Evolutionary conservation across 495 filamentous ascomycete genomes (phyloP), one percentile per base, ranked within the genome.

Genomic region (Xylaria cubensis): DNA sequence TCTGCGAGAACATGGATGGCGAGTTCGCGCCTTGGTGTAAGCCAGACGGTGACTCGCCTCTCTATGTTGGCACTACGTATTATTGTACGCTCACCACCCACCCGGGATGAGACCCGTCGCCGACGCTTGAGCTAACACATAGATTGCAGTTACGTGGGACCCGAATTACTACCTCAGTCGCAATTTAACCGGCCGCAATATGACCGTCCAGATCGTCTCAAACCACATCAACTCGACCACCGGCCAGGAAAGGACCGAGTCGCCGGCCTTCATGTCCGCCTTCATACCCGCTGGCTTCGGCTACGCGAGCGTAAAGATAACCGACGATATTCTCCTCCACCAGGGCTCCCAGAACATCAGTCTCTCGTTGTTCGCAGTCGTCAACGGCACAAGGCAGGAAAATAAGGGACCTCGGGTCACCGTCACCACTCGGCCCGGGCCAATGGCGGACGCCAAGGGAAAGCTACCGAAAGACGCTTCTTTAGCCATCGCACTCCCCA

Each of bases 61-160:
- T 84, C 24, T 75, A 80, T 50, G 73, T 79, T 3, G 84, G 77
- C 19, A 70, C 65, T 7, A 80, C 74, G 1, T 81, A 85, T 65
- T 84, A 83, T 67, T 76, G 84, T 86, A 74, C 7, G 81, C n/a
- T 6, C 0, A 1, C n/a, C 64, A 34, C 19, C 32, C 10, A 34
- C 29, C 32, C 10, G 2, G 0, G 5, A 1, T 36, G 36, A 42
- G 24, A 21, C 26, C 26, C 44, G 24, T 70, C 29, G 24, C n/a
- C 39, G 15, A 44, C 21, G 6, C 19, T 21, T 53, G 29, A 59
- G 59, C 72, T 75, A 19, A 77, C 59, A 1, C 13, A 42, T 36
- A 26, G 41, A 48, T 36, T 34, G 41, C 51, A 86, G 84, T 85
- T 34, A 83, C 80, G 21, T 85, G 84, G 84, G 82, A 86, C 73